Evolutionary conservation across 768 basidiomycete species (phyloP).

Genomic region (Gymnopilus junonius): DNA sequence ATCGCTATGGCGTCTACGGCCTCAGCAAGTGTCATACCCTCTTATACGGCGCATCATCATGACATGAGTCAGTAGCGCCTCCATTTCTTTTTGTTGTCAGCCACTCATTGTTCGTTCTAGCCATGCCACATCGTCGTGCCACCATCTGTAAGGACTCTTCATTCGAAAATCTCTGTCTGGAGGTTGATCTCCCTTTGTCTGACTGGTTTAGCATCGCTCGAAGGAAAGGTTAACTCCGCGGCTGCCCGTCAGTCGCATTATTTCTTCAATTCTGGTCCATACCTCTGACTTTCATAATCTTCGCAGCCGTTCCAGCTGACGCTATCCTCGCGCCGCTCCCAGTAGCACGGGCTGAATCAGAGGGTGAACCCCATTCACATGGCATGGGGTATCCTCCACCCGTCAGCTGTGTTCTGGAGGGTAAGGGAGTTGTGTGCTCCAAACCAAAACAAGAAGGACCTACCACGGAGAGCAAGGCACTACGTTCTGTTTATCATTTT

Average conservation of each 20-base stretch:
- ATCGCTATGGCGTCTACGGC: constrained; percentile 14
- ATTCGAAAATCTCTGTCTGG: background rate
- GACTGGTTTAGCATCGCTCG: background rate
- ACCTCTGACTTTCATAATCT: too few species aligned
- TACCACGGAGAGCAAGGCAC: background rate
- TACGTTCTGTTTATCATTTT: background rate
- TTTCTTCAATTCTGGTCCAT: background rate
- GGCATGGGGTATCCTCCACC: background rate
- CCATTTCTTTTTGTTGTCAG: background rate
- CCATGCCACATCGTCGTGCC: background rate
- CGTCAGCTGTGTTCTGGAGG: background rate
- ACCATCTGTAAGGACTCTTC: background rate
- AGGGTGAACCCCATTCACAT: background rate
- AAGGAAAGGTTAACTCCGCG: background rate
- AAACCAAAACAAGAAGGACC: background rate
- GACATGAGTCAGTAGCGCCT: background rate
- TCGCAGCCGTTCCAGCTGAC: background rate
- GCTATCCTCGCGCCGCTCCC: background rate
- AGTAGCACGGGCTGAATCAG: background rate
- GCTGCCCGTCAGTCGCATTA: background rate
- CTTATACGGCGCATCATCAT: background rate
- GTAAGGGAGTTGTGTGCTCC: background rate
- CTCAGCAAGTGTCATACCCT: constrained; percentile 17
- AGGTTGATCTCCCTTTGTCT: background rate
- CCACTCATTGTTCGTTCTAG: background rate